These are phyloP conservation scores for Ceriops decandra DNA, from an alignment of 345 rosid genomes.

Conservation along the genomic window DNA sequence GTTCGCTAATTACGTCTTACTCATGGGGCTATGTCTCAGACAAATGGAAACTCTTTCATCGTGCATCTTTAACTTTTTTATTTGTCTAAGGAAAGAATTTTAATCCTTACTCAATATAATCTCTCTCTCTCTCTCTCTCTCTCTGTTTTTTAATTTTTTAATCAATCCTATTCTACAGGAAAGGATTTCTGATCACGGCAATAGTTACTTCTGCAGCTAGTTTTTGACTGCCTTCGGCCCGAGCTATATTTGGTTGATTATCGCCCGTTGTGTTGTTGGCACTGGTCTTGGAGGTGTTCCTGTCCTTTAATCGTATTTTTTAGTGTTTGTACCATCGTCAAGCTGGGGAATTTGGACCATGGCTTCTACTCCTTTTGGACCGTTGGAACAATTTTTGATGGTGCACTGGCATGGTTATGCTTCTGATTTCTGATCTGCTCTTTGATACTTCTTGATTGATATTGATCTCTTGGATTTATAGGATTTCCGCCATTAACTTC, in stretches of 20 bases:
- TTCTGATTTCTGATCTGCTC: neutral
- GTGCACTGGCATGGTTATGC: constrained; percentile 55
- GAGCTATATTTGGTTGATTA: constrained; percentile 49
- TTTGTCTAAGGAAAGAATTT: no score
- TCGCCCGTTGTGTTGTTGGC: constrained; percentile 73
- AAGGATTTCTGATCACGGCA: constrained; percentile 74
- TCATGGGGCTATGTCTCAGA: constrained; percentile 7
- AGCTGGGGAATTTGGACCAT: constrained; percentile 87
- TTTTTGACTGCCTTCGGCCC: constrained; percentile 67
- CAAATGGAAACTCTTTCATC: no score
- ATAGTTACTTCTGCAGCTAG: constrained; percentile 66
- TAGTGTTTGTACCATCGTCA: constrained; percentile 82
- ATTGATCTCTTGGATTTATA: neutral
- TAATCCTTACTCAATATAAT: no score
- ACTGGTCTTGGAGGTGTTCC: constrained; percentile 89
- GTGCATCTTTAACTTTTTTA: no score
- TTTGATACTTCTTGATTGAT: neutral
- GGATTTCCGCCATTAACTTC: no score
- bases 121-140: neutral
- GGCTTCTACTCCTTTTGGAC: constrained; percentile 74
- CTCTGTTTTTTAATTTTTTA: neutral
- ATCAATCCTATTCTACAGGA: constrained; percentile 36
- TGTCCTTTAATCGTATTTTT: constrained; percentile 75
- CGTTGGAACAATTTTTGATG: constrained; percentile 71
- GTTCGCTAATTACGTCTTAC: constrained; percentile 4